Evolutionary conservation across 2,329 filamentous ascomycete species (phyloP), one percentile per base, ranked within the genome.

Genomic region (Alternaria sp.): DNA sequence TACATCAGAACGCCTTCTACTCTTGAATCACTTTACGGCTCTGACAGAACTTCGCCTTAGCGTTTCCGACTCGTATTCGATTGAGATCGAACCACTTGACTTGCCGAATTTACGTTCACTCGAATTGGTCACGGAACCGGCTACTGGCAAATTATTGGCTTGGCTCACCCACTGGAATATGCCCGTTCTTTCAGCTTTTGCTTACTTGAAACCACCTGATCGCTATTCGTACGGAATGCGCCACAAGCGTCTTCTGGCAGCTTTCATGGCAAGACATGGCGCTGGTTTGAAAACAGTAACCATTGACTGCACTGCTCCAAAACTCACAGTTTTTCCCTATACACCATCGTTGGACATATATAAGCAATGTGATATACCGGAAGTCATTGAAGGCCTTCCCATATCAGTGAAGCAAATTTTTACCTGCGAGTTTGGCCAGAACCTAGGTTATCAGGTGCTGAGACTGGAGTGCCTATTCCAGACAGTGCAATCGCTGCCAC

Each of bases 211-310:
- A 8, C 16, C 43, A 20, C 8, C 8, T 20, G 6, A 18, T 26
- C 8, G 11, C 43, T 12, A 6, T 12, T 4, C 20, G 7, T n/a
- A 48, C 6, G 30, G 3, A 18, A 12, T 41, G 18, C 5, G 18
- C n/a, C 4, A 18, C 8, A 32, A 47, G n/a, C 18, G 5, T 30
- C 12, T 20, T 41, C 22, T 55, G 18, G n/a, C 34, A 5, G 26
- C 32, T 11, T 55, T 55, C 5, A 55, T 55, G 43, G 22, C 43
- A 8, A 48, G n/a, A 24, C 44, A 55, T n/a, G 43, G 53, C 16
- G 12, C 28, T 18, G 38, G 38, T 16, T 39, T 55, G 24, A 49
- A 24, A 26, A 55, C 18, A 7, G 20, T 55, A 20, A 22, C 6
- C 9, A 4, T 38, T 12, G 32, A 49, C 20, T 12, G 38, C 14